Percentiles rank a stretch among this genome's conserved stretches.
These are phyloP conservation scores for Brassica balearica DNA, from an alignment of 441 rosid genomes.

Conservation along the genomic window DNA sequence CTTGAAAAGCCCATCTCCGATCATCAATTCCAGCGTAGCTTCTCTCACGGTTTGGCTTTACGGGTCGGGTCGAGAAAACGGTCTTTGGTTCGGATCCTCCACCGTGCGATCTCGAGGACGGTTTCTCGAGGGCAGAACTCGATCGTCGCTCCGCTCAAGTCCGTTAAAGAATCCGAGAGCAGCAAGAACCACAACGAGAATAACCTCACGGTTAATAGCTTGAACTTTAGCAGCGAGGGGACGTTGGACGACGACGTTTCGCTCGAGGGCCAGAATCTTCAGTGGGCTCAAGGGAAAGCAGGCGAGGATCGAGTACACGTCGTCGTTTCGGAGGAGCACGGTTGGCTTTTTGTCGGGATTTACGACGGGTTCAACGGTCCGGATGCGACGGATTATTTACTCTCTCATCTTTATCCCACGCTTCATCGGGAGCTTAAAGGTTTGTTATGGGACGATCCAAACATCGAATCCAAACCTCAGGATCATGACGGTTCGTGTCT, in stretches of 20 bases:
- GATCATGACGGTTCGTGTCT: slow-evolving; percentile 39
- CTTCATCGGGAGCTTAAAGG: slow-evolving; percentile 62
- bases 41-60: slow-evolving; percentile 53
- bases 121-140: slow-evolving; percentile 62
- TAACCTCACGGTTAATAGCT: slow-evolving; percentile 30
- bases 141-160: slow-evolving; percentile 72
- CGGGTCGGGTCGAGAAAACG: slow-evolving; percentile 45
- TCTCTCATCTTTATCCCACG: slow-evolving; percentile 49
- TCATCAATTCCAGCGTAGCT: slow-evolving; percentile 50
- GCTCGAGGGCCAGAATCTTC: slow-evolving; percentile 50
- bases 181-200: slow-evolving; percentile 41
- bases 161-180: slow-evolving; percentile 57
- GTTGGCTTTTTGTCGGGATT: slow-evolving; percentile 72
- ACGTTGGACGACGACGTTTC: slow-evolving; percentile 48
- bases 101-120: slow-evolving; percentile 51
- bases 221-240: slow-evolving; percentile 45
- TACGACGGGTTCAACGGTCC: slow-evolving; percentile 73
- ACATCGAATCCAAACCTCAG: slow-evolving; percentile 23
- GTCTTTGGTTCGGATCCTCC: slow-evolving; percentile 46
- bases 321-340: slow-evolving; percentile 59
- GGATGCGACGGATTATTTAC: slow-evolving; percentile 66
- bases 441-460: slow-evolving; percentile 37
- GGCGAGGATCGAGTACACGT: slow-evolving; percentile 75
- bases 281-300: slow-evolving; percentile 76
- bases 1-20: slow-evolving; percentile 44